Percentiles rank a stretch among this genome's conserved stretches.
These are phyloP conservation scores for Polytrichum commune DNA, from an alignment of 225 moss, liverwort and hornwort genomes.

Conservation along the genomic window DNA sequence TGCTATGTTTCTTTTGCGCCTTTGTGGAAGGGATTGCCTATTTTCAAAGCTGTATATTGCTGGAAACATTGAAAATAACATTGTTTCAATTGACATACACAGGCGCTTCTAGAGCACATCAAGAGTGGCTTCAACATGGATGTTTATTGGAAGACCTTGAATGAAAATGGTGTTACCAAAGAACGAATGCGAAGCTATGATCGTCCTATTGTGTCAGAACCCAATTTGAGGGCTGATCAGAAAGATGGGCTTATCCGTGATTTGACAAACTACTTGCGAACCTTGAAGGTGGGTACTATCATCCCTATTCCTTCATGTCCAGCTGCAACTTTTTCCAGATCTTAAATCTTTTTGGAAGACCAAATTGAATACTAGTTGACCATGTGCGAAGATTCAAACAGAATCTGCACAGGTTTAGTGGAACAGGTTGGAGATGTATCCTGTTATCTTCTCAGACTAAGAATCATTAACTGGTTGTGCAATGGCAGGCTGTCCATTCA, in stretches of 20 bases:
- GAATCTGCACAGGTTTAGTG: too few relatives aligned
- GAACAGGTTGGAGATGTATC: too few relatives aligned
- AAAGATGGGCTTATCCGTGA: constrained; percentile 79
- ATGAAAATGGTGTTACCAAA: constrained; percentile 82
- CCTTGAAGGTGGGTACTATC: constrained; percentile 62
- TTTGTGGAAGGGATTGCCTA: too few relatives aligned
- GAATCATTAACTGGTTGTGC: too few relatives aligned
- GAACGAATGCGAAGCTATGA: constrained; percentile 93
- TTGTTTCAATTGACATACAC: constrained; percentile 1
- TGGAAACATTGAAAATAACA: too few relatives aligned
- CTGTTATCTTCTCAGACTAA: too few relatives aligned
- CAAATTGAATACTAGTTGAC: too few relatives aligned
- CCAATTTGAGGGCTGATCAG: constrained; percentile 60
- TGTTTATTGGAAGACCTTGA: constrained; percentile 93
- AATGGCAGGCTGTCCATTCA: constrained; percentile 87
- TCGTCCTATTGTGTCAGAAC: constrained; percentile 86
- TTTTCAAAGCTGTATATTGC: too few relatives aligned
- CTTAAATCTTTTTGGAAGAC: too few relatives aligned
- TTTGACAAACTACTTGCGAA: constrained; percentile 79
- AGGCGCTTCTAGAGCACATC: constrained; percentile 86
- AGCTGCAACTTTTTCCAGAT: neutral
- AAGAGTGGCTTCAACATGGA: constrained; percentile 66
- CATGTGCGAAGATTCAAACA: too few relatives aligned
- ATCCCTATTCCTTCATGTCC: neutral
- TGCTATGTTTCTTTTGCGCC: too few relatives aligned